A percentile compares a stretch with the other conserved stretches of the same genome.
Evolutionary conservation across 108 stramenopile species (phyloP).

Genomic region (Craspedostauros australis): DNA sequence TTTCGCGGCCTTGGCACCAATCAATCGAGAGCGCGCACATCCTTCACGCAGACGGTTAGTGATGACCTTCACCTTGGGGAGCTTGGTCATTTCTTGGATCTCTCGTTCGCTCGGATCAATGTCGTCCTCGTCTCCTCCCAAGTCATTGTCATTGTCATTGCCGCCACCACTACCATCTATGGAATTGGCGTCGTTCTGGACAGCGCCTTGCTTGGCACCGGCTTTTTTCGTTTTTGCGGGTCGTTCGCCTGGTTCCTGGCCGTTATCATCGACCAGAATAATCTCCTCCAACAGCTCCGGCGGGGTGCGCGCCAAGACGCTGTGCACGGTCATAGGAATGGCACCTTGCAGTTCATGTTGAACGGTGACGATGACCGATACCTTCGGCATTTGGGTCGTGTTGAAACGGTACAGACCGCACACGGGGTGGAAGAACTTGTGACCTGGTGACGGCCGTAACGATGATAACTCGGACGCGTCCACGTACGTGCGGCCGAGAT

Average conservation of each 20-base stretch:
- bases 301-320: constrained; percentile 38
- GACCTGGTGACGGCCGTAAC: too few relatives aligned
- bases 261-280: constrained; percentile 45
- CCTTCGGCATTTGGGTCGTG: constrained; percentile 23
- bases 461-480: too few relatives aligned
- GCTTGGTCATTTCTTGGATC: constrained; percentile 17
- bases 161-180: too few relatives aligned
- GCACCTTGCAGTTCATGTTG: constrained; percentile 35
- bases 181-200: too few relatives aligned
- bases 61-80: constrained; percentile 37
- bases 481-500: too few relatives aligned
- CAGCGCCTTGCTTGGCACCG: constrained; percentile 5
- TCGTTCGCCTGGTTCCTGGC: constrained; percentile 18
- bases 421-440: constrained; percentile 39
- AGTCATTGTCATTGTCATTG: too few relatives aligned
- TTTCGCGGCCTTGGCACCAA: constrained; percentile 24
- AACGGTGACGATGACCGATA: constrained; percentile 32
- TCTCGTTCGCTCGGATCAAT: too few relatives aligned
- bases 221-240: constrained; percentile 27
- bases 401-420: constrained; percentile 42
- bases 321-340: constrained; percentile 29
- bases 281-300: constrained; percentile 31
- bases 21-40: constrained; percentile 38
- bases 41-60: constrained; percentile 31
- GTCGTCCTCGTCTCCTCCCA: too few relatives aligned